Base-by-base conservation (phyloP, 179 eudicot species). In the Actinidia chinensis region DNA sequence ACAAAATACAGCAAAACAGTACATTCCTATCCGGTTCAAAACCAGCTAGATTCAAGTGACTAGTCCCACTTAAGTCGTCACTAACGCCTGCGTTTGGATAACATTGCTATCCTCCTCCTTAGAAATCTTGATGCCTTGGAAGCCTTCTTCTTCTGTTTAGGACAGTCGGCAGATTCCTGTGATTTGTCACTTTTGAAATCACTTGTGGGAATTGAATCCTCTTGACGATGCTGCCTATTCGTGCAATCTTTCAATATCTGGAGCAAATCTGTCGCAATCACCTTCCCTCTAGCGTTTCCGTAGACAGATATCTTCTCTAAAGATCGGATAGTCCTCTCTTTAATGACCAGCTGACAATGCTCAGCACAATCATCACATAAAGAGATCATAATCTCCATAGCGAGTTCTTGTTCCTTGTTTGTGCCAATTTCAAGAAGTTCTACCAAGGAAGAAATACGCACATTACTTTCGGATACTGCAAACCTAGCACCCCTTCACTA, bases 231-330 rank as follows among this genome's bases (percentile, higher is more conserved):
- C 33, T 28, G 33, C 33, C 33, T 54, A 55, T 71, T 54, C 69
- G 78, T 81, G 40, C 70, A 63, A 43, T 85, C 88, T 77, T 80
- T 84, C 79, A 94, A 79, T 7, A 88, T 64, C 47, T 92, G 79
- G 12, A 92, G 90, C 85, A 94, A 78, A 82, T 92, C 94, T 42
- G 47, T 44, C 1, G 98, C 96, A 73, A 74, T 75, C 40, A 73
- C 82, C 85, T 88, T 90, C 22, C 87, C 98, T 81, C 79, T 89
- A 43, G 84, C 88, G 43, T 79, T 94, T 47, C 98, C 97, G n/a
- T 86, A 88, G 42, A 82, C 25, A 0, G 91, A 86, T 6, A 88
- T 59, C n/a, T 28, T 46, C 40, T 67, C 68, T 8, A 94, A 83
- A 22, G 84, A 51, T 20, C 97, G 94, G 63, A 94, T 83, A n/a